Evolutionary conservation across 768 basidiomycete genomes (phyloP), one percentile per base, ranked within the genome.

Genomic region (Russula earlei): DNA sequence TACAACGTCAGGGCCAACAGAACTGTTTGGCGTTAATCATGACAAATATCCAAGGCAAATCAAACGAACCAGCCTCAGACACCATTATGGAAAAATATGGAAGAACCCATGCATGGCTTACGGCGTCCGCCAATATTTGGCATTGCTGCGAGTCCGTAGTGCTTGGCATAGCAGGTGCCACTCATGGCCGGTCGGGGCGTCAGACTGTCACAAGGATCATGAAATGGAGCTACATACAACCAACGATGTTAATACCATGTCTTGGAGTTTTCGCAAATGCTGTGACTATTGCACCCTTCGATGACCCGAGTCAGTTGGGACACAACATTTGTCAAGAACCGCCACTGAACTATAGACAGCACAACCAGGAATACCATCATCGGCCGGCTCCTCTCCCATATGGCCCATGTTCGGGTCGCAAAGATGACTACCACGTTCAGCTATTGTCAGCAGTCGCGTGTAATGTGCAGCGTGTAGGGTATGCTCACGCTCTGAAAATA

Each of bases 341-440:
- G 22, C 15, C 5, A 19, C 24, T 37, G 31, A 34, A 61, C 57
- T 12, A 47, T 37, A 11, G 15, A 5, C 19, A 49, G 19, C 10
- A 24, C 29, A 22, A 37, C 25, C 3, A 61, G 27, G 11, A 47
- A 10, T n/a, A 27, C 9, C 3, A 61, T 25, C 5, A 68, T 60
- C 14, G 14, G 11, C 2, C 56, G 57, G 50, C 54, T 61, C 27
- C 49, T 65, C 29, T 60, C 62, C 67, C 67, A 68, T 48, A 67
- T 60, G 3, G 65, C 67, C 65, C 67, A 68, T 17, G 65, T 65
- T 25, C 67, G 54, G 19, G 59, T 59, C 17, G 60, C 67, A 14
- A 68, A 53, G 25, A 67, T 63, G 19, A 66, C 67, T 67, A 24
- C 5, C 25, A n/a, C 12, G 14, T 11, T 29, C 31, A 15, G 10